Base-by-base conservation (phyloP, 2,329 filamentous ascomycete species). In the Pseudogymnoascus sp. region DNA sequence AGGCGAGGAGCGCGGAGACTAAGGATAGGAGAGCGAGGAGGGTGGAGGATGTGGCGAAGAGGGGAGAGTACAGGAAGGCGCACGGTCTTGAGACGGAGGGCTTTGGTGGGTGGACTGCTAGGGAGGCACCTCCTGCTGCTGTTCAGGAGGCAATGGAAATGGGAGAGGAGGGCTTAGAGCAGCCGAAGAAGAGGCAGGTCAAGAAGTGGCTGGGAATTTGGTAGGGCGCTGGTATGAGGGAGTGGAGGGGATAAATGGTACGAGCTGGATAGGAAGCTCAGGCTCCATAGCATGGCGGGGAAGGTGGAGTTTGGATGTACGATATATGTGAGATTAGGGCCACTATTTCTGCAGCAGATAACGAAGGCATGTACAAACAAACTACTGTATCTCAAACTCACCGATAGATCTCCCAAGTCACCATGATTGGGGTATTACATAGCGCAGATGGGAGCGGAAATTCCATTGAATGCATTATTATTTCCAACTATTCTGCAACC, bases 151-250 rank as follows among this genome's bases (percentile, higher is more conserved):
- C 61, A 18, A 62, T 33, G 21, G 55, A 63, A 11, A 38, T 58
- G 64, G 73, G 71, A 60, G 71, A 71, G 49, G 74, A 72, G 65
- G 73, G 75, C 37, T 74, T 73, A 31, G 71, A 73, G 60, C 71
- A 75, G 59, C 62, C 33, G 62, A 64, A 74, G 72, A 84, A 79
- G 76, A 76, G 64, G 67, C 80, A 81, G 63, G 78, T 86, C 63
- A 93, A 92, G 83, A 93, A 90, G 79, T 93, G 89, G 85, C 79
- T 95, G 69, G 91, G 91, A 12, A 88, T 96, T 71, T 96, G 91
- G 82, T 92, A 73, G 72, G 14, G 23, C 14, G 23, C 14, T 16
- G 14, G 4, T 52, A 52, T n/a, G 14, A 49, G 12, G 6, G 23
- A 31, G 5, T 14, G 14, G 14, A 16, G 1, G 4, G 14, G 45